Percentiles rank a stretch among this genome's conserved stretches.
Evolutionary conservation across 1,284 basidiomycete genomes (phyloP).

Genomic region (Pseudozyma hubeiensis): DNA sequence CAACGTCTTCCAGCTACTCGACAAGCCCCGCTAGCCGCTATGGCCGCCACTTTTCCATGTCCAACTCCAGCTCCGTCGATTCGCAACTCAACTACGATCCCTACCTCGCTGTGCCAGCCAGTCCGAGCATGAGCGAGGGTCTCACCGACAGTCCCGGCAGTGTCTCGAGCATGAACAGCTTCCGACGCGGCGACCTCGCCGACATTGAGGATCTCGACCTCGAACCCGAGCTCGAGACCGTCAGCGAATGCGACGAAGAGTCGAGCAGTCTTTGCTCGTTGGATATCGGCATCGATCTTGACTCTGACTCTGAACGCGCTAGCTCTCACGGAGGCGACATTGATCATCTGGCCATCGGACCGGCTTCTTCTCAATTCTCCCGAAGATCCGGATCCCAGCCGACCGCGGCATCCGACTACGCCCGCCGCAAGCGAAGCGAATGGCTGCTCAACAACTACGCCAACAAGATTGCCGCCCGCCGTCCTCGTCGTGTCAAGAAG

Average conservation of each 20-base stretch:
- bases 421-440: conserved; percentile 51
- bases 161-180: conserved; percentile 59
- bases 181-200: conserved; percentile 60
- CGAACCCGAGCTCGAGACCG: conserved; percentile 64
- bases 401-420: conserved; percentile 47
- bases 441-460: conserved; percentile 54
- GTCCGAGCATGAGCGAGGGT: conserved; percentile 52
- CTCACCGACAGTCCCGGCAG: conserved; percentile 60
- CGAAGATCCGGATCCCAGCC: conserved; percentile 30
- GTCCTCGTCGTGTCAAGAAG: conserved; percentile 50
- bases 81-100: conserved; percentile 35
- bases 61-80: conserved; percentile 39
- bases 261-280: conserved; percentile 54
- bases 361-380: conserved; percentile 13
- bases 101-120: conserved; percentile 32
- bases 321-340: conserved; percentile 38
- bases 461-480: conserved; percentile 48
- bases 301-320: conserved; percentile 51
- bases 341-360: conserved; percentile 34
- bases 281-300: conserved; percentile 48
- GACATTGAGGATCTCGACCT: conserved; percentile 65
- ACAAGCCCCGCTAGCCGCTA: conserved; percentile 33
- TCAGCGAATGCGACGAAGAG: conserved; percentile 63
- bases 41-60: conserved; percentile 38
- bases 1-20: conserved; percentile 22